These are phyloP conservation scores for Petunia secreta DNA, from an alignment of 257 asterid species.

Conservation along the genomic window DNA sequence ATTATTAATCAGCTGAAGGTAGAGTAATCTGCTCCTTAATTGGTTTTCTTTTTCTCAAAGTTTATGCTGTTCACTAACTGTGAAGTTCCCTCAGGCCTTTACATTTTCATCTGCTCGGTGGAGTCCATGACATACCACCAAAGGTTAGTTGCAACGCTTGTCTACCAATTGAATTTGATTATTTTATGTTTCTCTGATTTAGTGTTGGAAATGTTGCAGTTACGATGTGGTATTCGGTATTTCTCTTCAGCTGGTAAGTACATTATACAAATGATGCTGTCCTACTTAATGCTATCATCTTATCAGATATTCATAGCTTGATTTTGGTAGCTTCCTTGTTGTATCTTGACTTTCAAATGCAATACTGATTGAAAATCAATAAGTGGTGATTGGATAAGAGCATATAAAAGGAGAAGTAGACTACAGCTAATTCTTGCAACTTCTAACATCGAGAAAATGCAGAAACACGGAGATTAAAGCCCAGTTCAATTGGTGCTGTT, in stretches of 20 bases:
- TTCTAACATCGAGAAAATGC: neutral
- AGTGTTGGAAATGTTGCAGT: constrained; percentile 55
- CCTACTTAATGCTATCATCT: constrained; percentile 22
- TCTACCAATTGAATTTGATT: constrained; percentile 14
- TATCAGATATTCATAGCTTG: neutral
- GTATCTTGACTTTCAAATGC: constrained; percentile 4
- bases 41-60: constrained; percentile 20
- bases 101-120: constrained; percentile 44
- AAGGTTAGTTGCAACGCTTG: constrained; percentile 55
- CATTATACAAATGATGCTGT: constrained; percentile 27
- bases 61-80: constrained; percentile 30
- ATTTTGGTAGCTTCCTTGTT: neutral
- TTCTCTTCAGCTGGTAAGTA: constrained; percentile 77
- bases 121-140: constrained; percentile 51
- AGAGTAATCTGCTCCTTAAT: constrained; percentile 21
- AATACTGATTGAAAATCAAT: neutral
- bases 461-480: neutral
- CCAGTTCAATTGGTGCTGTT: neutral
- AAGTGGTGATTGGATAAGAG: neutral
- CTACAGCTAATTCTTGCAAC: neutral
- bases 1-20: neutral
- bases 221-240: constrained; percentile 56
- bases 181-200: constrained; percentile 34
- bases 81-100: constrained; percentile 59
- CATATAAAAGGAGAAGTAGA: neutral